Percentiles rank a stretch among this genome's conserved stretches.
Evolutionary conservation across 148 eudicot species (phyloP).

Genomic region (Tetragonia tetragonoides): DNA sequence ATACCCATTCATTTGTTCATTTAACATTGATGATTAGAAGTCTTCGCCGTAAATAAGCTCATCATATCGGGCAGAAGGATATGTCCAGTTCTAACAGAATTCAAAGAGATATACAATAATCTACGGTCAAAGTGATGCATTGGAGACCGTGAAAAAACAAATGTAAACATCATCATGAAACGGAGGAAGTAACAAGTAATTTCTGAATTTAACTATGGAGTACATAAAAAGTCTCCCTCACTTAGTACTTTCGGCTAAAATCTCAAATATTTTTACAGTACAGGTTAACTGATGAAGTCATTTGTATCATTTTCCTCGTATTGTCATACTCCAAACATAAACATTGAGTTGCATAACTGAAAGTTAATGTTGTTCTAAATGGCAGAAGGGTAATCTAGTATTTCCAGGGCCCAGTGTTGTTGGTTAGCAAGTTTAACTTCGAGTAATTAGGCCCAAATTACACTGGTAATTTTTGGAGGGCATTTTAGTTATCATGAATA

Average conservation of each 20-base stretch:
- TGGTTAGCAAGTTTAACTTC: not conserved
- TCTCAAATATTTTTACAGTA: too few species aligned
- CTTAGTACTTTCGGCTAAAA: too few species aligned
- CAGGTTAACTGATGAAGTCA: too few species aligned
- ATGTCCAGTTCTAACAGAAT: not conserved
- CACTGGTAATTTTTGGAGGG: not conserved
- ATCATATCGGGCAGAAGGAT: not conserved
- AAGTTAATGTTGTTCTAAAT: not conserved
- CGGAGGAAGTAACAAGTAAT: too few species aligned
- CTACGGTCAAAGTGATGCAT: too few species aligned
- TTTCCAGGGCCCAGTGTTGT: not conserved
- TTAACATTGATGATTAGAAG: conserved; percentile 9
- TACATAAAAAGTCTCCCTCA: too few species aligned
- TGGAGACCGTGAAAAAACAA: too few species aligned
- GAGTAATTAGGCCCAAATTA: not conserved
- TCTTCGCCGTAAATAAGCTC: conserved; percentile 9
- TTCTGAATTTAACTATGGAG: too few species aligned
- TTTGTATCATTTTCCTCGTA: too few species aligned
- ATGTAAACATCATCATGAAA: too few species aligned
- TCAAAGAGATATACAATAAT: not conserved
- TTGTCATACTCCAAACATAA: too few species aligned
- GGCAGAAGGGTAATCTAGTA: not conserved
- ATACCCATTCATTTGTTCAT: conserved; percentile 2
- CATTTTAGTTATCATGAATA: conserved; percentile 11
- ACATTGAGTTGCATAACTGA: too few species aligned